Conservation (phyloP, 2,329 filamentous ascomycete genomes). For the Beauveria varroae region DNA sequence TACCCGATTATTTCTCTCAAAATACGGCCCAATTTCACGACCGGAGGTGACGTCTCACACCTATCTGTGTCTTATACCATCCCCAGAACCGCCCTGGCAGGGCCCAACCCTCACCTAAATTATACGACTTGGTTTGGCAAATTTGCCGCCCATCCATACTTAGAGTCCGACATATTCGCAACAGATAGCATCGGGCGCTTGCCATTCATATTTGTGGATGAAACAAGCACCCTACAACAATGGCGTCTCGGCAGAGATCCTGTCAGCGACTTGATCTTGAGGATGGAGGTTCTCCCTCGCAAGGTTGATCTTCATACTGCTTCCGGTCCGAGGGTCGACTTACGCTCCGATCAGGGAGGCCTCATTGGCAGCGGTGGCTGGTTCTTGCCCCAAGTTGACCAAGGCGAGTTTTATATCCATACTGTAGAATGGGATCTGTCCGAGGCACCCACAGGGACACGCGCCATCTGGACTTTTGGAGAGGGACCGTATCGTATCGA, state of each 20-base stretch:
- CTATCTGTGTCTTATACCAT: conserved; percentile 9
- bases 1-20: neutral
- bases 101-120: conserved; percentile 3
- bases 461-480: conserved; percentile 15
- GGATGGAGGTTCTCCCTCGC: conserved; percentile 14
- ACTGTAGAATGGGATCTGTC: conserved; percentile 14
- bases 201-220: conserved; percentile 12
- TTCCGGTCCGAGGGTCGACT: conserved; percentile 13
- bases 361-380: conserved; percentile 10
- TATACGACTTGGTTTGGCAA: conserved; percentile 10
- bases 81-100: conserved; percentile 1
- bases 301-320: conserved; percentile 10
- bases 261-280: conserved; percentile 12
- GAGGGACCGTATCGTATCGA: conserved; percentile 12
- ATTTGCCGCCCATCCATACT: conserved; percentile 4
- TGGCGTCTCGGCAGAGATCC: conserved; percentile 12
- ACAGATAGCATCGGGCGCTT: conserved; percentile 11
- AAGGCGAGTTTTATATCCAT: conserved; percentile 9
- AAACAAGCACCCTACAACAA: conserved; percentile 12
- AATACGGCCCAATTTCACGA: conserved; percentile 5
- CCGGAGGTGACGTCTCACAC: conserved; percentile 4
- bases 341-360: conserved; percentile 11
- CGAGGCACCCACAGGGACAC: conserved; percentile 10
- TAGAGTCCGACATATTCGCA: conserved; percentile 9
- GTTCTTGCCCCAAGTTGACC: conserved; percentile 13